Conservation (phyloP, 1,284 basidiomycete genomes). For the Heterobasidion irregulare region DNA sequence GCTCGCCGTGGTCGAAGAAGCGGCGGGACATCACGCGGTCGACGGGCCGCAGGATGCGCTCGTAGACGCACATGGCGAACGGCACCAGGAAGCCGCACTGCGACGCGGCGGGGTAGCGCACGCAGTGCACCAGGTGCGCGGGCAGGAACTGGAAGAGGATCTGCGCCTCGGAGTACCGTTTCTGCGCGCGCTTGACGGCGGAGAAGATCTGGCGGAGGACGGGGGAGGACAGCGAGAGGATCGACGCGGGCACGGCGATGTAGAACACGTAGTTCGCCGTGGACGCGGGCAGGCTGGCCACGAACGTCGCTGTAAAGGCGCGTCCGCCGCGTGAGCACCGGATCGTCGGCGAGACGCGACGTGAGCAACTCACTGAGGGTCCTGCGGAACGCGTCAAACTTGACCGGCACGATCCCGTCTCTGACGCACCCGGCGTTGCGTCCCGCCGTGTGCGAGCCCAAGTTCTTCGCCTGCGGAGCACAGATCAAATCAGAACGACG, state of each 20-base stretch:
- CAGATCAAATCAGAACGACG: constrained; percentile 3
- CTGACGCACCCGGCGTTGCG: constrained; percentile 32
- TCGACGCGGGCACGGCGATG: constrained; percentile 49
- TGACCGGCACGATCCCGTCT: constrained; percentile 51
- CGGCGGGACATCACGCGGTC: constrained; percentile 50
- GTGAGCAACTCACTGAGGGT: constrained; percentile 37
- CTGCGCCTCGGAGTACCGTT: constrained; percentile 33
- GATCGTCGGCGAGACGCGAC: neutral
- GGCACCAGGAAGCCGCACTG: constrained; percentile 30
- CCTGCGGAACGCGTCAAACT: constrained; percentile 61
- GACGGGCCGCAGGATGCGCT: constrained; percentile 55
- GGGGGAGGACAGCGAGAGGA: constrained; percentile 50
- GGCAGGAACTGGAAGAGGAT: constrained; percentile 65
- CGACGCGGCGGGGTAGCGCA: constrained; percentile 27
- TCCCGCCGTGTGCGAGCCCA: constrained; percentile 50
- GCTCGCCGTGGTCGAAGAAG: constrained; percentile 32
- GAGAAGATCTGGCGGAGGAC: constrained; percentile 58
- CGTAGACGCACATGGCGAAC: constrained; percentile 58
- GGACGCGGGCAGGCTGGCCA: constrained; percentile 32
- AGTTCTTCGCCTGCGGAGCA: constrained; percentile 43
- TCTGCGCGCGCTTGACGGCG: constrained; percentile 45
- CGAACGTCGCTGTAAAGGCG: constrained; percentile 36
- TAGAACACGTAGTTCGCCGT: constrained; percentile 51
- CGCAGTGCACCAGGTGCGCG: constrained; percentile 40
- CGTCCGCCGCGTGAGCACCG: neutral